phyloP scores from a whole-genome alignment of 768 basidiomycete genomes.

The Termitomyces eurrhizus region DNA sequence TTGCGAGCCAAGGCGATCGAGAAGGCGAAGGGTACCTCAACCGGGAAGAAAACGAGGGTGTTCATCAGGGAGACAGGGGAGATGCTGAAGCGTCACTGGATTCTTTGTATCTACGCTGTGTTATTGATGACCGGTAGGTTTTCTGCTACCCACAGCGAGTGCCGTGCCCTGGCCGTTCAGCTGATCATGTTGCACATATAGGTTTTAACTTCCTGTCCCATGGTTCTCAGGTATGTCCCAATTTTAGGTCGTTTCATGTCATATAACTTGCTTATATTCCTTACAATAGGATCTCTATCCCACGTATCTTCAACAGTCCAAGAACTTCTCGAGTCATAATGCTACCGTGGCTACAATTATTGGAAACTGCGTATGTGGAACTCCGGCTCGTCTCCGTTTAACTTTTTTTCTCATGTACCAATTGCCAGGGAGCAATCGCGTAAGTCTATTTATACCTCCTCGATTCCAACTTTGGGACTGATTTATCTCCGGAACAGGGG shows the following conservation, averaged over 20 bases:
- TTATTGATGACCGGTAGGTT: conserved; percentile 17
- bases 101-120: conserved; percentile 78
- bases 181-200: conserved; percentile 7
- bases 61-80: conserved; percentile 70
- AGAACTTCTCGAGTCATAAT: conserved; percentile 43
- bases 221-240: conserved; percentile 36
- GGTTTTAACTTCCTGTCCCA: conserved; percentile 57
- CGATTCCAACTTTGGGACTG: neutral
- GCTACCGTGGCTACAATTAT: conserved; percentile 68
- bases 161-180: neutral
- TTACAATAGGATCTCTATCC: conserved; percentile 51
- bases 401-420: neutral
- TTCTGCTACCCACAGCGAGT: neutral
- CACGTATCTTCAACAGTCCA: conserved; percentile 52
- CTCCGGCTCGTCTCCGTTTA: neutral
- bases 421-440: conserved; percentile 19
- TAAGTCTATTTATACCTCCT: neutral
- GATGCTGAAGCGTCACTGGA: conserved; percentile 84
- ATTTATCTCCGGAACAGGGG: conserved; percentile 7
- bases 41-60: conserved; percentile 54
- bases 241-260: too few relatives aligned
- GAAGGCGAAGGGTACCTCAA: conserved; percentile 51
- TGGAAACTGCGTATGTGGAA: conserved; percentile 41
- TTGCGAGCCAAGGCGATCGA: conserved; percentile 57
- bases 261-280: conserved; percentile 5